These are phyloP conservation scores for Gracilaria caudata DNA, from an alignment of 23 red algal genomes.

Conservation along the genomic window DNA sequence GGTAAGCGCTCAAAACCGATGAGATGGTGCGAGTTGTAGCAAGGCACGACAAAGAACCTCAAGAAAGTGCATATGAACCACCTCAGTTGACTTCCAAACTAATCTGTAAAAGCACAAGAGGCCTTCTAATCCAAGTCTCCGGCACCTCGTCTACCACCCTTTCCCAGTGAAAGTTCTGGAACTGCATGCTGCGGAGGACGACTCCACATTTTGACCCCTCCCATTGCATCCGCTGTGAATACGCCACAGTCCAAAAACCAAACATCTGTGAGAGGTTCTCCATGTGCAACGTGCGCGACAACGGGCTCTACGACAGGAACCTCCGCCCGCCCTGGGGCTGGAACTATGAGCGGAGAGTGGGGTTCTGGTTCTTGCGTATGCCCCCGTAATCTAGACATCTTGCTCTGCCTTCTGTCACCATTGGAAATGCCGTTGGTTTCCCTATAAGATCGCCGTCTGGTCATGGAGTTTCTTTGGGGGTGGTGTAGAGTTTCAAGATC, in stretches of 20 bases:
- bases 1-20: not conserved
- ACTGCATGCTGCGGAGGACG: constrained; percentile 64
- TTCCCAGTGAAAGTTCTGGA: constrained; percentile 63
- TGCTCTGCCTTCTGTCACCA: constrained; percentile 29
- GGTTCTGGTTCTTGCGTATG: constrained; percentile 29
- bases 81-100: constrained; percentile 4
- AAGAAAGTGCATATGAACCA: constrained; percentile 18
- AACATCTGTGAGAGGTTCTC: constrained; percentile 87
- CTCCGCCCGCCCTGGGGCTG: constrained; percentile 65
- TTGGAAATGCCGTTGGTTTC: constrained; percentile 13
- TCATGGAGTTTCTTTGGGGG: constrained; percentile 34
- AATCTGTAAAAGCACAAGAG: not conserved
- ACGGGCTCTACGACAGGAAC: constrained; percentile 86
- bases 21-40: not conserved
- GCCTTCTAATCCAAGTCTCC: constrained; percentile 45
- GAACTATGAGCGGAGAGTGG: constrained; percentile 33
- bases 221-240: constrained; percentile 75
- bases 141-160: constrained; percentile 31
- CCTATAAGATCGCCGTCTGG: constrained; percentile 38
- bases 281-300: constrained; percentile 84
- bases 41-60: constrained; percentile 33
- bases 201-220: constrained; percentile 82
- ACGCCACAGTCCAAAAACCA: constrained; percentile 75
- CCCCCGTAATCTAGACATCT: constrained; percentile 45
- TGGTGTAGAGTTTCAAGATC: constrained; percentile 74